These are phyloP conservation scores for Lasiodiplodia hormozganensis DNA, from an alignment of 2,329 filamentous ascomycete genomes.

Conservation along the genomic window DNA sequence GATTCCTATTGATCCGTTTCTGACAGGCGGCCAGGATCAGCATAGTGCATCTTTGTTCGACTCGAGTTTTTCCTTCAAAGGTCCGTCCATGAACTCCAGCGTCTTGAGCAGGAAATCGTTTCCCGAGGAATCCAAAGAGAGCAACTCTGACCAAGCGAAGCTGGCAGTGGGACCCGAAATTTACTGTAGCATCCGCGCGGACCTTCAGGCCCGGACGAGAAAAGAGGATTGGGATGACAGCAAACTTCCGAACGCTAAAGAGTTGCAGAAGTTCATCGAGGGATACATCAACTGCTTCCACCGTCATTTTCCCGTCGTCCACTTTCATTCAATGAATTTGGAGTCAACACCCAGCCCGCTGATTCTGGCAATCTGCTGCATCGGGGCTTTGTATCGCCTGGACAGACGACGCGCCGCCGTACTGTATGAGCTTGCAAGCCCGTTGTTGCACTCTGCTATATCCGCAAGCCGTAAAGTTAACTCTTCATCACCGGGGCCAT, in stretches of 20 bases:
- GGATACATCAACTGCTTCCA: slow-evolving; percentile 45
- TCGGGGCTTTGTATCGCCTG: slow-evolving; percentile 45
- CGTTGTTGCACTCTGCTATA: slow-evolving; percentile 32
- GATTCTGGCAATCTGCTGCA: slow-evolving; percentile 45
- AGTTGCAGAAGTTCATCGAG: slow-evolving; percentile 39
- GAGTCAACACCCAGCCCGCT: slow-evolving; percentile 39
- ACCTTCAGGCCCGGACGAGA: slow-evolving; percentile 29
- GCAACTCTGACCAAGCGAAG: neutral
- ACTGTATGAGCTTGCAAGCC: slow-evolving; percentile 34
- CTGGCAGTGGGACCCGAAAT: slow-evolving; percentile 18
- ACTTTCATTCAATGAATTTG: slow-evolving; percentile 42
- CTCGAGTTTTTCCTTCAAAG: neutral
- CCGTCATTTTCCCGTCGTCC: slow-evolving; percentile 43
- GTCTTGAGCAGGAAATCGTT: neutral
- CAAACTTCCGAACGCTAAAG: slow-evolving; percentile 34
- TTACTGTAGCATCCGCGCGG: slow-evolving; percentile 31
- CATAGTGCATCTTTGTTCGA: neutral
- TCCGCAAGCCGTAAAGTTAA: slow-evolving; percentile 27
- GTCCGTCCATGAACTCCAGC: neutral
- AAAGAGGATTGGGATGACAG: slow-evolving; percentile 28
- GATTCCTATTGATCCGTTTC: slow-evolving; percentile 21
- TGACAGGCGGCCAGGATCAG: slow-evolving; percentile 7
- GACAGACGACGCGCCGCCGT: slow-evolving; percentile 41
- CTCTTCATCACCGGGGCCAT: slow-evolving; percentile 31
- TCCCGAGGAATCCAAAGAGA: neutral